Conservation (phyloP, 371 early-diverging fungal species). For the Mortierella sp. region DNA sequence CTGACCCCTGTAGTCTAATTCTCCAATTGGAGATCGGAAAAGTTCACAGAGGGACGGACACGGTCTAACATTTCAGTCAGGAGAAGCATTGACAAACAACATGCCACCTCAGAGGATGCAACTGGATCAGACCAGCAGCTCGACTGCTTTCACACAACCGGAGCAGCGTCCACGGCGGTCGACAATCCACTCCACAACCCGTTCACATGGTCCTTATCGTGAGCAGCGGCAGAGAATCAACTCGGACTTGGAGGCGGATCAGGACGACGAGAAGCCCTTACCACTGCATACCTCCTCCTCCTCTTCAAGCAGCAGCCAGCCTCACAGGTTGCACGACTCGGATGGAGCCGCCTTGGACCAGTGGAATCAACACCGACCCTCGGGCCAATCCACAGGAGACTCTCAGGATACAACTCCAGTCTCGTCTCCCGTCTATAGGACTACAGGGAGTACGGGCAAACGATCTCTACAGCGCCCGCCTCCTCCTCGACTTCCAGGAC, state of each 20-base stretch:
- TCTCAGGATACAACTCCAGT: background rate
- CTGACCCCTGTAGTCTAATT: background rate
- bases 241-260: background rate
- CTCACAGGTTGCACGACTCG: constrained; percentile 1
- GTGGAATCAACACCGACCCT: background rate
- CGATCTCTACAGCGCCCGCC: background rate
- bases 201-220: background rate
- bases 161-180: constrained; percentile 12
- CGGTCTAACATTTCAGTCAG: background rate
- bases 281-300: background rate
- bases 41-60: background rate
- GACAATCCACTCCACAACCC: background rate
- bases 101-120: constrained; percentile 15
- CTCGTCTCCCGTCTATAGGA: background rate
- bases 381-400: background rate
- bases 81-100: background rate
- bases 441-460: background rate
- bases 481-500: constrained; percentile 31
- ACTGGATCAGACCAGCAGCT: background rate
- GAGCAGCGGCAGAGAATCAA: constrained; percentile 11
- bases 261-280: background rate
- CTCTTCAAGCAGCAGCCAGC: background rate
- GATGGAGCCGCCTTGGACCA: background rate
- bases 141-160: background rate
- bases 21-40: background rate